These are phyloP conservation scores for Aciculosporium take DNA, from an alignment of 2,329 filamentous ascomycete species.

Conservation along the genomic window DNA sequence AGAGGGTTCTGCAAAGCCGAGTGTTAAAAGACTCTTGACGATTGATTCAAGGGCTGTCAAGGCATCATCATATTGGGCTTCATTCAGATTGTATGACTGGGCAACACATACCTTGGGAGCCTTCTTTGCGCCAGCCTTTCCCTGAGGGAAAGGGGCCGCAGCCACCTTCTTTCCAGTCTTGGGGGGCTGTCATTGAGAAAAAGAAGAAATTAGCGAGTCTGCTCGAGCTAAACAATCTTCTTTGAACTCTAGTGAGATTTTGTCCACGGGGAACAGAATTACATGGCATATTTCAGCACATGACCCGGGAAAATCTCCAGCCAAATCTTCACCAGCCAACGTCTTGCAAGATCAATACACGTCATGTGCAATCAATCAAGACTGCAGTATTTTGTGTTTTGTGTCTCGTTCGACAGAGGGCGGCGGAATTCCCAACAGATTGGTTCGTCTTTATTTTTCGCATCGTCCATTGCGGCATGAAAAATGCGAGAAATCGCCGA, in stretches of 20 bases:
- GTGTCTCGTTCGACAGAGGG: conserved; percentile 9
- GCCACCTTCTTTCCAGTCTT: conserved; percentile 98
- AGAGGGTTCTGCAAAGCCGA: conserved; percentile 68
- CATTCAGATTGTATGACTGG: not conserved
- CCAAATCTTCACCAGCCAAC: conserved; percentile 43
- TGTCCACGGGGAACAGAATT: conserved; percentile 16
- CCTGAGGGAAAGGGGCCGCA: conserved; percentile 88
- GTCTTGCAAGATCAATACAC: conserved; percentile 1
- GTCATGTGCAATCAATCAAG: not conserved
- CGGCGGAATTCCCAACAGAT: conserved; percentile 22
- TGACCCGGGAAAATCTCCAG: conserved; percentile 38
- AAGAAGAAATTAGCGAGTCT: conserved; percentile 90
- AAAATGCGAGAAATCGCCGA: conserved; percentile 8
- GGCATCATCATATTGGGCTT: too few species aligned
- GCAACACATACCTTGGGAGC: conserved; percentile 71
- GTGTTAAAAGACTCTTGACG: not conserved
- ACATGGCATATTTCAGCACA: conserved; percentile 39
- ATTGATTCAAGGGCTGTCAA: not conserved
- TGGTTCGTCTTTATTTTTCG: conserved; percentile 4
- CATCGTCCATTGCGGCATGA: not conserved
- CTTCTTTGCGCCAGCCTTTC: conserved; percentile 90
- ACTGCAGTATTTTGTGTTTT: not conserved
- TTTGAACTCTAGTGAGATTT: conserved; percentile 81
- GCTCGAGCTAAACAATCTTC: conserved; percentile 68
- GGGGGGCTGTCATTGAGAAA: conserved; percentile 99